These are phyloP conservation scores for Colletotrichum simmondsii DNA, from an alignment of 2,329 filamentous ascomycete genomes.

Conservation along the genomic window DNA sequence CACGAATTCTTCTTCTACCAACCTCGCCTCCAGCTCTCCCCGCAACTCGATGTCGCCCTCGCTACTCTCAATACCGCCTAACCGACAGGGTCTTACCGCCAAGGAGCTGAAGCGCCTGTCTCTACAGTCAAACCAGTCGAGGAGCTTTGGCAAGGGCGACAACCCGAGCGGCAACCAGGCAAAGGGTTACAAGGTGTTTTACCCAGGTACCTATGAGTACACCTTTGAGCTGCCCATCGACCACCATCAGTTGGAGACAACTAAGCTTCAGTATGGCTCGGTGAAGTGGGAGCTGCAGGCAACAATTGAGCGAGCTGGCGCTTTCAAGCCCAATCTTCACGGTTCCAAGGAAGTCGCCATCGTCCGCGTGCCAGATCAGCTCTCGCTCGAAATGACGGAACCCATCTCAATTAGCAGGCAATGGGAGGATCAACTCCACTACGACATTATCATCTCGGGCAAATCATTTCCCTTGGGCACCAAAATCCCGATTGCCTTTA, in stretches of 20 bases:
- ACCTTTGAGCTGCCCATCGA: slow-evolving; percentile 91
- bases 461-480: slow-evolving; percentile 93
- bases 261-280: slow-evolving; percentile 85
- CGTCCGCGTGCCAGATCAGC: slow-evolving; percentile 86
- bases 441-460: slow-evolving; percentile 95
- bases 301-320: slow-evolving; percentile 84
- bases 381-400: slow-evolving; percentile 90
- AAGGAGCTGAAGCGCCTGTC: slow-evolving; percentile 76
- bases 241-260: slow-evolving; percentile 88
- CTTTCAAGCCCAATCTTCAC: slow-evolving; percentile 88
- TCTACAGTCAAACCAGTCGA: slow-evolving; percentile 81
- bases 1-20: slow-evolving; percentile 48
- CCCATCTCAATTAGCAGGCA: slow-evolving; percentile 93
- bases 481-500: slow-evolving; percentile 92
- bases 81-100: slow-evolving; percentile 48
- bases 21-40: slow-evolving; percentile 33
- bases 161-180: slow-evolving; percentile 65
- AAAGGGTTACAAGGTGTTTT: slow-evolving; percentile 88
- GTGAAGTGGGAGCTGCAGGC: slow-evolving; percentile 92
- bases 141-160: slow-evolving; percentile 87
- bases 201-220: slow-evolving; percentile 75
- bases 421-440: slow-evolving; percentile 95
- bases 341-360: slow-evolving; percentile 85
- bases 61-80: slow-evolving; percentile 39
- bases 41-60: slow-evolving; percentile 34